Conservation (phyloP, 2,329 filamentous ascomycete genomes). For the Apiospora koreana region DNA sequence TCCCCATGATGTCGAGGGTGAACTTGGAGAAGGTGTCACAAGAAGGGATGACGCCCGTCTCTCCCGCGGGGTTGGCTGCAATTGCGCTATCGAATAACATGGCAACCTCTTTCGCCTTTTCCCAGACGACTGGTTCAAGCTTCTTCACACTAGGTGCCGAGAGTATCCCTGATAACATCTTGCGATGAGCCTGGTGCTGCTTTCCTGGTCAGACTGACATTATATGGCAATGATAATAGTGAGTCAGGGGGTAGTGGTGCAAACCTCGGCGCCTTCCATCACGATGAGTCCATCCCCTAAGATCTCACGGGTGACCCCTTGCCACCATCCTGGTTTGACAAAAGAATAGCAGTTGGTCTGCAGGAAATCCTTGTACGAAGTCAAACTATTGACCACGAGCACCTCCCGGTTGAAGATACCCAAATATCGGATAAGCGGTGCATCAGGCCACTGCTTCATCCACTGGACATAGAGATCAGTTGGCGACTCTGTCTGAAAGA, state of each 20-base stretch:
- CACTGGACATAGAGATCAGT: constrained; percentile 30
- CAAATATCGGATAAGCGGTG: constrained; percentile 40
- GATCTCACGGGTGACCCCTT: constrained; percentile 36
- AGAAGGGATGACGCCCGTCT: constrained; percentile 26
- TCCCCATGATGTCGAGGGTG: constrained; percentile 36
- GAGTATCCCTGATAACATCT: constrained; percentile 36
- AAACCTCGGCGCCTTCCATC: constrained; percentile 31
- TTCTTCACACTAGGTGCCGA: constrained; percentile 37
- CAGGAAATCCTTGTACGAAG: constrained; percentile 38
- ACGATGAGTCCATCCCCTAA: constrained; percentile 38
- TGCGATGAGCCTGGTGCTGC: constrained; percentile 35
- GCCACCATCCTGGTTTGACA: constrained; percentile 36
- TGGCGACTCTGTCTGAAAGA: constrained; percentile 30
- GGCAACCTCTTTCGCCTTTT: constrained; percentile 32
- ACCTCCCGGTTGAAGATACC: constrained; percentile 37
- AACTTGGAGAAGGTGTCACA: constrained; percentile 31
- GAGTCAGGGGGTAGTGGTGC: background rate
- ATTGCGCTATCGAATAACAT: constrained; percentile 31
- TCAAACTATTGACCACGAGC: constrained; percentile 38
- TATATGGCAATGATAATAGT: too few relatives aligned
- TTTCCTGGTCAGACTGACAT: too few relatives aligned
- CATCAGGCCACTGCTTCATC: constrained; percentile 34
- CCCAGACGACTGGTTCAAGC: constrained; percentile 38
- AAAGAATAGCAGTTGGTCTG: constrained; percentile 41
- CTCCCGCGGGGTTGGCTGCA: constrained; percentile 23